These are phyloP conservation scores for Aspergillus transmontanensis DNA, from an alignment of 2,329 filamentous ascomycete species.

Conservation along the genomic window DNA sequence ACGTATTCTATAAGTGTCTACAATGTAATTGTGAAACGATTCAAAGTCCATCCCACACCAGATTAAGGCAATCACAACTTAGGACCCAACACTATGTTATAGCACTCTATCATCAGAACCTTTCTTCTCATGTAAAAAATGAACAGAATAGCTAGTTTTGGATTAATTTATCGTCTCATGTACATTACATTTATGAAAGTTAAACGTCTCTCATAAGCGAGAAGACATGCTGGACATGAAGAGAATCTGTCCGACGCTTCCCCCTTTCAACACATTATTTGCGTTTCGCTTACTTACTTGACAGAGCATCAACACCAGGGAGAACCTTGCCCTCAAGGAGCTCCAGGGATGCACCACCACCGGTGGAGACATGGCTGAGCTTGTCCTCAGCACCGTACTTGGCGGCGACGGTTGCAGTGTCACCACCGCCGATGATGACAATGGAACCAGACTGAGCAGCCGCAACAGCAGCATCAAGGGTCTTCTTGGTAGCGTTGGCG, in stretches of 20 bases:
- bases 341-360: slow-evolving; percentile 93
- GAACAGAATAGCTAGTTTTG: slow-evolving; percentile 22
- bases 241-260: slow-evolving; percentile 10
- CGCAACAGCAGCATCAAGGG: slow-evolving; percentile 82
- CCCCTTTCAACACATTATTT: slow-evolving; percentile 4
- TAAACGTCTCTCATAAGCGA: slow-evolving; percentile 6
- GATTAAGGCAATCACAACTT: slow-evolving; percentile 27
- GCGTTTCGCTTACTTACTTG: slow-evolving; percentile 60
- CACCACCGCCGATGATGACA: slow-evolving; percentile 97
- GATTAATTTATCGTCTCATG: slow-evolving; percentile 31
- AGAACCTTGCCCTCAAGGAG: slow-evolving; percentile 97
- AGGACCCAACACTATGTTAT: slow-evolving; percentile 30
- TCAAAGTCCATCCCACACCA: neutral
- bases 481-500: slow-evolving; percentile 86
- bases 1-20: neutral
- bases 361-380: slow-evolving; percentile 97
- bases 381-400: slow-evolving; percentile 97
- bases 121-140: slow-evolving; percentile 6
- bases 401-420: slow-evolving; percentile 95
- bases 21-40: neutral
- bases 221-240: slow-evolving; percentile 11
- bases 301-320: slow-evolving; percentile 89
- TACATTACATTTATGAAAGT: slow-evolving; percentile 39
- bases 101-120: slow-evolving; percentile 25
- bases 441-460: slow-evolving; percentile 84